phyloP scores from a whole-genome alignment of 164 flowering plant genomes.

The Aristolochia fimbriata region DNA sequence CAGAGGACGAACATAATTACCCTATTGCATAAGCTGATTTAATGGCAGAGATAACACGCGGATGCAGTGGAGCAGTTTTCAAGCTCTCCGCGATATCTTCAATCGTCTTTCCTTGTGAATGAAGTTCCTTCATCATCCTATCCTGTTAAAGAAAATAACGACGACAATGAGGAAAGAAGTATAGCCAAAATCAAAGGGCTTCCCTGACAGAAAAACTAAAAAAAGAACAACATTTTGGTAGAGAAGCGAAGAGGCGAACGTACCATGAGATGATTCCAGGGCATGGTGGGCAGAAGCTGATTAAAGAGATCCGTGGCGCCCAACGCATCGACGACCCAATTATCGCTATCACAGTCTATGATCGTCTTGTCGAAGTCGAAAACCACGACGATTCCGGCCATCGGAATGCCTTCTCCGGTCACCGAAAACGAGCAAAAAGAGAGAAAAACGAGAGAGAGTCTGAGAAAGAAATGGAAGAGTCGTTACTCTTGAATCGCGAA shows the following conservation, averaged over 20 bases:
- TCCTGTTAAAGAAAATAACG: slow-evolving; percentile 13
- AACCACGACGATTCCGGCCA: slow-evolving; percentile 43
- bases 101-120: slow-evolving; percentile 23
- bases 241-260: not conserved
- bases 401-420: slow-evolving; percentile 1
- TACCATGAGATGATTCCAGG: slow-evolving; percentile 91
- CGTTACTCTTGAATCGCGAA: not conserved
- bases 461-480: too few relatives aligned
- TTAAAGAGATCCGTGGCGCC: slow-evolving; percentile 46
- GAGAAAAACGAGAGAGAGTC: not conserved
- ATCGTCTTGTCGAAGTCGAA: slow-evolving; percentile 84
- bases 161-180: not conserved
- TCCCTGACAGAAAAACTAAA: not conserved
- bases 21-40: slow-evolving; percentile 52
- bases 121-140: slow-evolving; percentile 29
- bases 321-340: slow-evolving; percentile 61
- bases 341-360: slow-evolving; percentile 74
- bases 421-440: not conserved
- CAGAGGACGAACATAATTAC: slow-evolving; percentile 19
- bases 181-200: not conserved
- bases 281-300: slow-evolving; percentile 47
- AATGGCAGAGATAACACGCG: slow-evolving; percentile 40
- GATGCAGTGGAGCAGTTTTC: slow-evolving; percentile 36
- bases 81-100: slow-evolving; percentile 52
- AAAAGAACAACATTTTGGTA: not conserved